Evolutionary conservation across 2,329 filamentous ascomycete species (phyloP), one percentile per base, ranked within the genome.

Genomic region (Penicillium sp.): DNA sequence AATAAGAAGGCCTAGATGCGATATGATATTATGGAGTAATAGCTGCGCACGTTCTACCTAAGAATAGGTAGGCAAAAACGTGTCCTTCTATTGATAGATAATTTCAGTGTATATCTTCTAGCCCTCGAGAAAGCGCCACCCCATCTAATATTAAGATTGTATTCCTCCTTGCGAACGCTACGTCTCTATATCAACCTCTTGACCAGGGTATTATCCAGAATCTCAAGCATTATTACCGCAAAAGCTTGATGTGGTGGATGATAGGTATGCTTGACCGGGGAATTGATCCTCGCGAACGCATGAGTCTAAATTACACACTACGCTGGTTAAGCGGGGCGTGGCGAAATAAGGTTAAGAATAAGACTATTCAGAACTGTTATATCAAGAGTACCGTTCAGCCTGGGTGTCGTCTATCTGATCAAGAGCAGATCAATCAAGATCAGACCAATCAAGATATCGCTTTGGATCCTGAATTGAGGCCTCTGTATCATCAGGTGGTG

Each of bases 11-110:
- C 13, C 31, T 45, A 18, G 43, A 45, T 45, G 18, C 29, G 43
- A 15, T 12, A 28, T 24, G 29, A 34, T 24, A n/a, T 48, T 23
- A 31, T 48, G 16, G 9, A 23, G n/a, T 24, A 62, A 44, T 62
- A 46, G 56, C 15, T 53, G 4, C 45, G 42, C 4, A 12, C 33
- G 13, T 52, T 57, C 42, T 45, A 53, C 28, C 28, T 42, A 49
- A 3, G 15, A 29, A 43, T 38, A 52, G 23, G 39, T 28, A 42
- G 10, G 21, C 28, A 49, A 33, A 46, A 45, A 34, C 24, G 49
- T 16, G 53, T 59, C 2, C n/a, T 62, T 28, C 55, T 62, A 7
- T 39, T 60, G 12, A 36, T 62, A 6, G 58, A 60, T 47, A 59
- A 53, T 31, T 49, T 57, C 16, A 55, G 51, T 10, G 56, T 56